Evolutionary conservation across 1,284 basidiomycete species (phyloP), one percentile per base, ranked within the genome.

Genomic region (Meira nashicola): DNA sequence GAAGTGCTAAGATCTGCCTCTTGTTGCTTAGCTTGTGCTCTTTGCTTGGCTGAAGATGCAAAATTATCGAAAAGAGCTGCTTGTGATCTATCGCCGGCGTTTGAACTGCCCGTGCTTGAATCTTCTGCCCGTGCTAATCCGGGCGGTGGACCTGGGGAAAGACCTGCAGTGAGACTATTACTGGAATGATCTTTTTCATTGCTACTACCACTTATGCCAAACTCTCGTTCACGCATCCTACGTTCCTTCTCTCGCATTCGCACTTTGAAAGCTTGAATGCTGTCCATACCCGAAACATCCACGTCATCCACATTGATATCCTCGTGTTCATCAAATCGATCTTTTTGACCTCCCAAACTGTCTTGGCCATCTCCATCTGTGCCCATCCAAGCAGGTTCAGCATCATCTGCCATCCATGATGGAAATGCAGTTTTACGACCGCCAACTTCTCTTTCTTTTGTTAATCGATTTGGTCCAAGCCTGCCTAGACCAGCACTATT

Each of bases 311-410:
- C 47, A 23, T 60, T 47, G 39, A 60, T 49, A n/a, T 44, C 50
- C 28, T 39, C 55, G 15, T 53, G 10, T 15, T 37, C 28, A n/a
- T 46, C 28, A 21, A 25, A 25, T 48, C 58, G 40, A 83, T 75
- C 53, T 15, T 15, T n/a, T 57, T 58, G 38, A 38, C 10, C 10
- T 43, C n/a, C 15, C 39, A 46, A 0, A 43, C 17, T 19, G 37
- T 46, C 39, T 39, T 33, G 38, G 15, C 87, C 86, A 63, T 88
- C 83, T 4, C 28, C 28, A 71, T 90, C 89, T n/a, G 88, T 86
- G 65, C 89, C 89, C 88, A 92, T 90, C 89, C 89, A 92, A 15
- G 89, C 89, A 19, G 89, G 90, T 73, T 89, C 80, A 89, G 88
- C 73, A 83, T 85, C 70, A 86, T 85, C 70, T 38, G 59, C 70